Evolutionary conservation across 164 flowering plant genomes (phyloP), one percentile per base, ranked within the genome.

Genomic region (Hamamelis virginiana): DNA sequence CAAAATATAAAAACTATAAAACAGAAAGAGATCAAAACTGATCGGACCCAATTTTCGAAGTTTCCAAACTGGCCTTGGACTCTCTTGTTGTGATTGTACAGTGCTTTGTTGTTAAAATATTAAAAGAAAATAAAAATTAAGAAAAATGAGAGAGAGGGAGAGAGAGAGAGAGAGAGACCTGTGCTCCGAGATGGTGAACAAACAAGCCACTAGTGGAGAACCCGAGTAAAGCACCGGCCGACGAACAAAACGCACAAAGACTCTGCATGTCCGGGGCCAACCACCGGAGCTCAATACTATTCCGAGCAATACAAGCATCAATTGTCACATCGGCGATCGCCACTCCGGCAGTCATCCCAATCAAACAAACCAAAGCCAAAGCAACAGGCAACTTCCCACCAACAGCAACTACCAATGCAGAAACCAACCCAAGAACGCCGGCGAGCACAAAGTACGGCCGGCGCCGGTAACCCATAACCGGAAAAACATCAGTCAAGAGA

Each of bases 251-350:
- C 64, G 86, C 87, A 71, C 91, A 84, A 48, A 91, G 87, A 71
- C 89, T 86, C 77, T 89, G 94, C 86, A 91, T 72, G 52, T 91
- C 94, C 11, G 90, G 38, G 0, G 94, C 94, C 78, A 91, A 69
- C 2, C 82, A 65, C n/a, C 77, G 79, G 12, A 75, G 25, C 68
- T 82, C 78, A 9, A 89, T 88, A 69, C 94, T 89, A 41, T 83
- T 85, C 61, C 74, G 75, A 0, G 94, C 91, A 19, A 88, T 82
- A 68, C 97, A 89, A 0, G 94, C 97, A 59, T 89, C 97, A 25
- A 89, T 89, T 0, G 82, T 80, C 56, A 87, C 97, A 50, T 86
- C 90, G 0, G 88, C 87, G 15, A 91, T 84, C 0, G 97, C 91
- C 65, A 84, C 58, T 11, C 78, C 85, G 0, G 89, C 90, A 0